A percentile compares a stretch with the other conserved stretches of the same genome.
phyloP scores from a whole-genome alignment of 2,329 filamentous ascomycete genomes.

The Xylogone sp. region DNA sequence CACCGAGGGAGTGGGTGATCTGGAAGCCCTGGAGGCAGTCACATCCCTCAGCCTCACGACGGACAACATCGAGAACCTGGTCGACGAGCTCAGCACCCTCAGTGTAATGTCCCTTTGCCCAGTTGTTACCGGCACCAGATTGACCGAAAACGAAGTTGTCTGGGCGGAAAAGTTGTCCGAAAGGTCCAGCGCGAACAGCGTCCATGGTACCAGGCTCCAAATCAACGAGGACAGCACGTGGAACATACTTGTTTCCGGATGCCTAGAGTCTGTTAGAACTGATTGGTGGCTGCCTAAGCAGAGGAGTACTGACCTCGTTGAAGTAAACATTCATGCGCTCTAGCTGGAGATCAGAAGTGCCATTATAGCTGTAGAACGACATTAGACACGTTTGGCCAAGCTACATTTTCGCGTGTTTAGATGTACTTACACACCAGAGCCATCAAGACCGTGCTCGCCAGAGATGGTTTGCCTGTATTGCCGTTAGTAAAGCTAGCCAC shows the following conservation, averaged over 20 bases:
- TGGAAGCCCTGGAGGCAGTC: conserved; percentile 99
- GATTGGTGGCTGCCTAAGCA: conserved; percentile 1
- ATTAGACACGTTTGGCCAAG: conserved; percentile 25
- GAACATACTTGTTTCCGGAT: conserved; percentile 98
- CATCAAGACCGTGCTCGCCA: conserved; percentile 94
- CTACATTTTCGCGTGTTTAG: conserved; percentile 8
- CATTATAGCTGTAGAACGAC: conserved; percentile 73
- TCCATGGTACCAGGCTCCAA: conserved; percentile 99
- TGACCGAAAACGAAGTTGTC: conserved; percentile 99
- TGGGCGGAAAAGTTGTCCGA: conserved; percentile 98
- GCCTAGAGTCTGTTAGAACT: conserved; percentile 55
- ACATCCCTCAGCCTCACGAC: conserved; percentile 96
- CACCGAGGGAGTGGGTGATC: conserved; percentile 99
- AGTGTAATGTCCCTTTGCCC: conserved; percentile 99
- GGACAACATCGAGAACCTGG: conserved; percentile 96
- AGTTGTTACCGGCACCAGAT: conserved; percentile 99
- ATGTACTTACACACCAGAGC: conserved; percentile 81
- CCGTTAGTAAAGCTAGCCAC: conserved; percentile 34
- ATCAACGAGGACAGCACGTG: conserved; percentile 98
- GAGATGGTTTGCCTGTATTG: conserved; percentile 70
- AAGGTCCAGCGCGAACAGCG: conserved; percentile 94
- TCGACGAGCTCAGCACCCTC: conserved; percentile 99
- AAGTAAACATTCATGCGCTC: conserved; percentile 99
- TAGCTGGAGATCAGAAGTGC: conserved; percentile 96
- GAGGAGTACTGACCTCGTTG: conserved; percentile 66